Evolutionary conservation across 768 basidiomycete species (phyloP), one percentile per base, ranked within the genome.

Genomic region (Lentinula raphanica): DNA sequence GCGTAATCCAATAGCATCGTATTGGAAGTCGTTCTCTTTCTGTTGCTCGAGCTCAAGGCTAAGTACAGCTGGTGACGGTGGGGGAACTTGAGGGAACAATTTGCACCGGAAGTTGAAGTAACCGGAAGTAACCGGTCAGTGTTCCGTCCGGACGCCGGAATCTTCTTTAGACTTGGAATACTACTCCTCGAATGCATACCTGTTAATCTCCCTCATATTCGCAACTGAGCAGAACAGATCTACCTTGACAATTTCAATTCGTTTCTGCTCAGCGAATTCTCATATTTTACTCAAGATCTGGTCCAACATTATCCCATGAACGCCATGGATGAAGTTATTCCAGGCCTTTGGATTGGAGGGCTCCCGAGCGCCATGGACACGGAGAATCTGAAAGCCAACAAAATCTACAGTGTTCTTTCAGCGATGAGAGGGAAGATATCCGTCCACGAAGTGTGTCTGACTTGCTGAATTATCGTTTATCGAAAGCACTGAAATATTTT

Each of bases 291-390:
- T 8, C 8, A 19, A 21, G 40, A 44, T 21, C 42, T 21, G 5
- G 13, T 35, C 13, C 3, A 44, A 42, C 7, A 42, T 17, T 15
- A 40, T 19, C 19, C 7, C 15, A 56, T 49, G 27, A 42, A 45
- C 40, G 28, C 67, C 11, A 90, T 95, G 87, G 83, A 95, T 72
- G 82, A 94, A 71, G 78, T 96, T 32, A 78, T 90, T 15, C 84
- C 84, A 29, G 82, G 85, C 4, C 72, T 97, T 1, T 96, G 93
- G 94, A 81, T 97, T 23, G 93, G 94, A 7, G 83, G 92, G 73
- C 71, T 94, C 6, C 72, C 75, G 6, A 90, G 87, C 62, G 90
- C 92, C 0, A 76, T 80, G 55, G 76, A 94, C 61, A 77, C 75
- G 0, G 75, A 81, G 44, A 74, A 71, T 2, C 80, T 96, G 59